Conservation (phyloP, 306 rosid genomes). For the Glycine tomentella region DNA sequence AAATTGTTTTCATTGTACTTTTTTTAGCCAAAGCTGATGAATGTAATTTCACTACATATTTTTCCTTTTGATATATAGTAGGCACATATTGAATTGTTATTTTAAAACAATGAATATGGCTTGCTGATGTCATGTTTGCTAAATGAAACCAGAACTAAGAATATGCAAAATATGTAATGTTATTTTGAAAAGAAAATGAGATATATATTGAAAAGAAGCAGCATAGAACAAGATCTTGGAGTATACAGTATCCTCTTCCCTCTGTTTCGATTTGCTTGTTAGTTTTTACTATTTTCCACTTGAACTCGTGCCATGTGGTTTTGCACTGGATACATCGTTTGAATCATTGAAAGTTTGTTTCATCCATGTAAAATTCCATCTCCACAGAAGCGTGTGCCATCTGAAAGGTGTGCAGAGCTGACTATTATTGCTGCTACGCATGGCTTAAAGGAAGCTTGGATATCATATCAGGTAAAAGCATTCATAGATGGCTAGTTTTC, state of each 20-base stretch:
- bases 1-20: constrained; percentile 13
- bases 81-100: not conserved
- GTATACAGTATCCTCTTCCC: not conserved
- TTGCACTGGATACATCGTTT: constrained; percentile 19
- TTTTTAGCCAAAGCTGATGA: constrained; percentile 16
- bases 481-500: constrained; percentile 32
- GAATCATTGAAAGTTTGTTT: constrained; percentile 30
- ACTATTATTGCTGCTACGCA: constrained; percentile 91
- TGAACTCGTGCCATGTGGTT: not conserved
- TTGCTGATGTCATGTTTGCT: constrained; percentile 37
- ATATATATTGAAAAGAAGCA: constrained; percentile 25
- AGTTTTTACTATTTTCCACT: constrained; percentile 27
- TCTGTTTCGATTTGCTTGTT: constrained; percentile 33
- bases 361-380: constrained; percentile 34
- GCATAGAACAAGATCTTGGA: constrained; percentile 14
- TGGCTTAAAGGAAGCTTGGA: constrained; percentile 95
- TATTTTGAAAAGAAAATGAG: constrained; percentile 3
- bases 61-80: constrained; percentile 3
- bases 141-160: constrained; percentile 23
- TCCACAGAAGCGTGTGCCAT: constrained; percentile 77
- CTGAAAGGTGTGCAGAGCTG: constrained; percentile 90
- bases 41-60: constrained; percentile 5
- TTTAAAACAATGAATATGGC: constrained; percentile 18
- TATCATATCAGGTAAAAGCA: constrained; percentile 81
- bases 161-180: not conserved